phyloP scores from a whole-genome alignment of 345 rosid species.

The Citrus inodora region DNA sequence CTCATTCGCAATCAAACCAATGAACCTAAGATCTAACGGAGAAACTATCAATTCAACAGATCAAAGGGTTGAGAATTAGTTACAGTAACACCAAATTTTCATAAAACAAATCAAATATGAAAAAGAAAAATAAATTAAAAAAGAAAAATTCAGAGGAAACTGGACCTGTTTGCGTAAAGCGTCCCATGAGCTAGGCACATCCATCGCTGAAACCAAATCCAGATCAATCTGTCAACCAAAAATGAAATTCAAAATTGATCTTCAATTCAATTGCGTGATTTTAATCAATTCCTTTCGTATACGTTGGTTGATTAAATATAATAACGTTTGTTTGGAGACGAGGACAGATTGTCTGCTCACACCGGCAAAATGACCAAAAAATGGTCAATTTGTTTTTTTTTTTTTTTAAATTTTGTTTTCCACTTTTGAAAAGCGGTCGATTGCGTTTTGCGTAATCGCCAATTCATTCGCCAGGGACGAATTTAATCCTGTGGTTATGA shows the following conservation, averaged over 20 bases:
- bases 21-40: neutral
- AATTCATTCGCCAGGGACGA: neutral
- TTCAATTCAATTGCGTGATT: no score
- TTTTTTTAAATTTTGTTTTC: no score
- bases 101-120: neutral
- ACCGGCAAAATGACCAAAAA: neutral
- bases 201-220: slow-evolving; percentile 43
- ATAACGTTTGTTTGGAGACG: slow-evolving; percentile 35
- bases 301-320: neutral
- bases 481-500: no score
- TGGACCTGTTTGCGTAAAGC: slow-evolving; percentile 85
- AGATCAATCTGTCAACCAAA: slow-evolving; percentile 2
- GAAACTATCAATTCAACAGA: neutral
- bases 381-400: neutral
- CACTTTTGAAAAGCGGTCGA: no score
- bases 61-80: neutral
- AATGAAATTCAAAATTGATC: neutral
- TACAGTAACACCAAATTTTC: no score
- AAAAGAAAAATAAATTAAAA: neutral
- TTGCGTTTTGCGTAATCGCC: slow-evolving; percentile 20
- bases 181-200: slow-evolving; percentile 88
- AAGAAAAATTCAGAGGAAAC: neutral
- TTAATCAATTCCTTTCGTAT: neutral
- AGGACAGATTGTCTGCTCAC: slow-evolving; percentile 34
- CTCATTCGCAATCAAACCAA: neutral